phyloP scores from a whole-genome alignment of 179 eudicot genomes.

The Spergularia azorica region DNA sequence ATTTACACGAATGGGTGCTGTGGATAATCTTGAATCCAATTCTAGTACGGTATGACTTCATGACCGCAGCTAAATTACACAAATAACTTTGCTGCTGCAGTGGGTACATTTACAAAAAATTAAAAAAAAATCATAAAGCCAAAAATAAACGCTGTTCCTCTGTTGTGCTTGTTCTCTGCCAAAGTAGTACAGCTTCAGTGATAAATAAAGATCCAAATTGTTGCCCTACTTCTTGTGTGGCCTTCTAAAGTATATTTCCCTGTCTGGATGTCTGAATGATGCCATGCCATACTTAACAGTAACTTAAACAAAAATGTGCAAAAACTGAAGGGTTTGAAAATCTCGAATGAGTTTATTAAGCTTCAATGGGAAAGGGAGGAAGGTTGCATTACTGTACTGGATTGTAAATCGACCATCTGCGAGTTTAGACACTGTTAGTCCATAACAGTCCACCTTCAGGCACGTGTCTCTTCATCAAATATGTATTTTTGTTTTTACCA shows the following conservation, averaged over 20 bases:
- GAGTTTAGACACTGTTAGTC: slow-evolving; percentile 1
- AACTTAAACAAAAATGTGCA: background rate
- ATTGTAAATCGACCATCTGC: background rate
- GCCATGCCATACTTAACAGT: background rate
- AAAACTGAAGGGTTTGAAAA: background rate
- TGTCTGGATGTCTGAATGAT: slow-evolving; percentile 12
- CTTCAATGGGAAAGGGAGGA: background rate
- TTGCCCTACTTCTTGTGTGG: slow-evolving; percentile 1
- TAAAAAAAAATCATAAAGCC: background rate
- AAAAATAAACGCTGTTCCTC: background rate
- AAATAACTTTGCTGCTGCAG: background rate
- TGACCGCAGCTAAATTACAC: slow-evolving; percentile 4
- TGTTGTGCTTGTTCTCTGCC: background rate
- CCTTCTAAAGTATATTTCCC: background rate
- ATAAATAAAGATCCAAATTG: background rate
- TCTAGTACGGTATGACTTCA: slow-evolving; percentile 81
- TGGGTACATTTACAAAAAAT: background rate
- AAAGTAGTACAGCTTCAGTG: slow-evolving; percentile 4
- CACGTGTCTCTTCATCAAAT: too few species aligned
- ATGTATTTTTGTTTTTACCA: too few species aligned
- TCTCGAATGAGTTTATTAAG: background rate
- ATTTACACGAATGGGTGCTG: slow-evolving; percentile 96
- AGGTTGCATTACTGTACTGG: background rate
- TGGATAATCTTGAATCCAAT: slow-evolving; percentile 91
- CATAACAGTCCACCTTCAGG: background rate